Conservation (phyloP, 23 red algal genomes). For the Pyropia yezoensis region DNA sequence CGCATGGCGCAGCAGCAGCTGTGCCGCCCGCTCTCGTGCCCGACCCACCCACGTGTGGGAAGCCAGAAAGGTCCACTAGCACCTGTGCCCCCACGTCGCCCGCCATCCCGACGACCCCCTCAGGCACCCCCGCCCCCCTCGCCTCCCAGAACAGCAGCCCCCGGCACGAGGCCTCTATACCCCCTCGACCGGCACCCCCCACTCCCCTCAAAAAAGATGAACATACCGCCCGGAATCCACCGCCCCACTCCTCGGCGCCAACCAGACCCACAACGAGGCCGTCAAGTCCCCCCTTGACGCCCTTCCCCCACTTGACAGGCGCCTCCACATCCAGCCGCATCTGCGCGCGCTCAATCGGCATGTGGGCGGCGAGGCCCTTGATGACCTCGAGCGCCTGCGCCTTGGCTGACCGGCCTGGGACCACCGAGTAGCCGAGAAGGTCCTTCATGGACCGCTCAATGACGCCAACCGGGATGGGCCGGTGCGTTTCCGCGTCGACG, state of each 20-base stretch:
- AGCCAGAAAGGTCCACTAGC: too few relatives aligned
- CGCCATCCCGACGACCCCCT: too few relatives aligned
- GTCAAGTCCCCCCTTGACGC: too few relatives aligned
- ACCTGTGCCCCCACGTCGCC: too few relatives aligned
- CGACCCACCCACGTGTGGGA: too few relatives aligned
- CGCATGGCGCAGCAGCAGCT: too few relatives aligned
- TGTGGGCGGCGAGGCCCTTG: conserved; percentile 28
- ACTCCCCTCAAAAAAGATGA: background rate
- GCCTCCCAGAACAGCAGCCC: too few relatives aligned
- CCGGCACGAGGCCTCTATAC: too few relatives aligned
- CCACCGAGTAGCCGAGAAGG: conserved; percentile 64
- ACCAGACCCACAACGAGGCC: too few relatives aligned
- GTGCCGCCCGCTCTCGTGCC: too few relatives aligned
- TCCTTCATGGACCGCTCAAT: conserved; percentile 86
- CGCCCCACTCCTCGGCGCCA: background rate
- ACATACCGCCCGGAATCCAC: background rate
- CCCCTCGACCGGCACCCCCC: background rate
- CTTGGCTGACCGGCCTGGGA: conserved; percentile 77
- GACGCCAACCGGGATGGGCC: conserved; percentile 75
- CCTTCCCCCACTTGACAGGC: too few relatives aligned
- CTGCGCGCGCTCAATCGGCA: conserved; percentile 56
- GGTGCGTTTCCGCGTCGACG: conserved; percentile 69
- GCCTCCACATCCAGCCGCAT: conserved; percentile 34
- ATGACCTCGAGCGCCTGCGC: conserved; percentile 56
- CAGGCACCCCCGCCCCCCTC: too few relatives aligned